Evolutionary conservation across 805 yeast genomes (phyloP), one percentile per base, ranked within the genome.

Genomic region (Kregervanrija delftensis): DNA sequence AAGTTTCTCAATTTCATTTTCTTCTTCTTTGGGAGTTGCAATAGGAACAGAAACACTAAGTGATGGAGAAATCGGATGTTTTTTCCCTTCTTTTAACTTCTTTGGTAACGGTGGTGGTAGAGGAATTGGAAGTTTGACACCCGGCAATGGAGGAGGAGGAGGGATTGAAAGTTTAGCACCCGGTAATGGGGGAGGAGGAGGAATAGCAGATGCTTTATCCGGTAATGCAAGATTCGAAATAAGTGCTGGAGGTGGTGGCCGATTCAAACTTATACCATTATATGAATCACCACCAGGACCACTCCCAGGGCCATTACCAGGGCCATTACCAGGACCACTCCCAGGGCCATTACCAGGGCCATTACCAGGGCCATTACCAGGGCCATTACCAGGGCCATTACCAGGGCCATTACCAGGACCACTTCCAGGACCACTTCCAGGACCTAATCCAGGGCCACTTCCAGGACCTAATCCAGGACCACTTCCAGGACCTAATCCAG

Each of bases 331-430:
- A 16, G 41, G 34, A 6, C 49, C 49, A 2, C 11, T 11, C 22
- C 43, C 69, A 69, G 50, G 68, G 6, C 64, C 51, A 1, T 68
- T 66, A 12, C 64, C 64, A 49, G 39, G 30, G 15, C 49, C 49
- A 13, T 6, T 9, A 2, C 51, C 50, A 39, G 37, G 37, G 2
- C 47, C 47, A 10, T 4, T 12, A 2, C 51, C 49, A 16, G 41
- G 34, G 3, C 49, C 49, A 3, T 9, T 12, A 12, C 39, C 37
- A 6, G 36, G 13, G 5, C 35, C 28, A 22, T 8, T 22, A 22
- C 28, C 28, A 22, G 28, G 28, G 28, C 28, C 28, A 3, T 4
- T 4, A 5, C 43, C 69, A 69, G 50, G 68, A 8, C 64, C 51
- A 1, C 68, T 66, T 11, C 64, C 64, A 49, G 37, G 30, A 15